Evolutionary conservation across 2,329 filamentous ascomycete species (phyloP).

Genomic region (Penicillium sp.): DNA sequence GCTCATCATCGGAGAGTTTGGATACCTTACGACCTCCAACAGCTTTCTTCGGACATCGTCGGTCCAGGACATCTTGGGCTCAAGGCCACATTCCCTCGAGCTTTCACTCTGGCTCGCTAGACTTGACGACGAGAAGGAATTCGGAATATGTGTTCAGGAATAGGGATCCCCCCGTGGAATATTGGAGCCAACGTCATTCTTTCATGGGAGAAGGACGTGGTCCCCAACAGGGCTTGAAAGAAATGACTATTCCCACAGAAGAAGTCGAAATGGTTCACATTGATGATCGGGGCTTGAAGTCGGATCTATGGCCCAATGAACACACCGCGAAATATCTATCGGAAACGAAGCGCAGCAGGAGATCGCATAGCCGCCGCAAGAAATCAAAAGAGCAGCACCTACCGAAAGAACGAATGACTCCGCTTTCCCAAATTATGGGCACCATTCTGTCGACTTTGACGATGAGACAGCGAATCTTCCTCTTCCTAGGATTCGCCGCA

Average conservation of each 20-base stretch:
- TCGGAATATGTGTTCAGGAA: not conserved
- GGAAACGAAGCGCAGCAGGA: not conserved
- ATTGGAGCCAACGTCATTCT: constrained; percentile 5
- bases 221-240: not conserved
- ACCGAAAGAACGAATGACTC: constrained; percentile 12
- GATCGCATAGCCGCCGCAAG: not conserved
- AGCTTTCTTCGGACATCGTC: constrained; percentile 2
- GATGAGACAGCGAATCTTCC: constrained; percentile 50
- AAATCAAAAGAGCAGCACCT: not conserved
- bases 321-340: not conserved
- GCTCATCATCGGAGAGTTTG: not conserved
- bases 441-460: constrained; percentile 70
- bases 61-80: constrained; percentile 9
- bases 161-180: not conserved
- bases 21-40: not conserved
- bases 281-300: not conserved
- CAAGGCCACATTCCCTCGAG: constrained; percentile 17
- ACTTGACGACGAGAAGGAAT: not conserved
- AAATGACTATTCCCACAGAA: not conserved
- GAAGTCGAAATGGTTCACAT: constrained; percentile 18
- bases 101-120: constrained; percentile 13
- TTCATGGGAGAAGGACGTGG: not conserved
- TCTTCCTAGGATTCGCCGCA: constrained; percentile 62
- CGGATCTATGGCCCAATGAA: not conserved
- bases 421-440: constrained; percentile 58